Conservation (phyloP, 2,329 filamentous ascomycete species). For the Colletotrichum cuscutae region DNA sequence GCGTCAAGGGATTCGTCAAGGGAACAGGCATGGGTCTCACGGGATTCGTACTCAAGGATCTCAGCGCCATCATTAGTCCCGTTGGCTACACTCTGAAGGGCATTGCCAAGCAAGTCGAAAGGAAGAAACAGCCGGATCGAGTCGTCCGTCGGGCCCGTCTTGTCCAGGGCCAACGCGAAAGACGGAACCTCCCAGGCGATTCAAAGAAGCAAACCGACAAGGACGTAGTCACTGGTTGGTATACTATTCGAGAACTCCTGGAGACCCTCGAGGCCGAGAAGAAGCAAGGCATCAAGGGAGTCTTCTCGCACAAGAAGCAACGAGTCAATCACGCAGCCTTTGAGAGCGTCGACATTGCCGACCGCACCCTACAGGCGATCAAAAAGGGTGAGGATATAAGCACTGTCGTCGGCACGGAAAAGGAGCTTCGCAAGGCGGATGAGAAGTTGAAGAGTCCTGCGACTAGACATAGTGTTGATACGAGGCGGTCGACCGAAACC, state of each 20-base stretch:
- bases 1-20: slow-evolving; percentile 56
- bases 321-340: slow-evolving; percentile 57
- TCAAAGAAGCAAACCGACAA: slow-evolving; percentile 41
- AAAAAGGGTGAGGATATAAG: slow-evolving; percentile 54
- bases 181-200: slow-evolving; percentile 45
- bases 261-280: slow-evolving; percentile 47
- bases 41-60: slow-evolving; percentile 72
- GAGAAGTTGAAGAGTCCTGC: slow-evolving; percentile 33
- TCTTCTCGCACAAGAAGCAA: slow-evolving; percentile 45
- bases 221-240: slow-evolving; percentile 53
- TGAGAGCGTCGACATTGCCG: slow-evolving; percentile 59
- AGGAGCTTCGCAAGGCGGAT: slow-evolving; percentile 37
- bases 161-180: slow-evolving; percentile 64
- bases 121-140: slow-evolving; percentile 61
- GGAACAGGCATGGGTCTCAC: slow-evolving; percentile 72
- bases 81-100: slow-evolving; percentile 73
- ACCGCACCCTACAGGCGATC: slow-evolving; percentile 56
- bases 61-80: slow-evolving; percentile 69
- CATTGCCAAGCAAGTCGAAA: slow-evolving; percentile 67
- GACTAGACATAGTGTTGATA: slow-evolving; percentile 22
- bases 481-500: slow-evolving; percentile 10
- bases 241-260: slow-evolving; percentile 52
- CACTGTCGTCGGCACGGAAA: slow-evolving; percentile 41
- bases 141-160: slow-evolving; percentile 69
- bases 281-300: slow-evolving; percentile 48